Evolutionary conservation across 208 protist species (phyloP).

Genomic region (Acanthamoeba royreba): DNA sequence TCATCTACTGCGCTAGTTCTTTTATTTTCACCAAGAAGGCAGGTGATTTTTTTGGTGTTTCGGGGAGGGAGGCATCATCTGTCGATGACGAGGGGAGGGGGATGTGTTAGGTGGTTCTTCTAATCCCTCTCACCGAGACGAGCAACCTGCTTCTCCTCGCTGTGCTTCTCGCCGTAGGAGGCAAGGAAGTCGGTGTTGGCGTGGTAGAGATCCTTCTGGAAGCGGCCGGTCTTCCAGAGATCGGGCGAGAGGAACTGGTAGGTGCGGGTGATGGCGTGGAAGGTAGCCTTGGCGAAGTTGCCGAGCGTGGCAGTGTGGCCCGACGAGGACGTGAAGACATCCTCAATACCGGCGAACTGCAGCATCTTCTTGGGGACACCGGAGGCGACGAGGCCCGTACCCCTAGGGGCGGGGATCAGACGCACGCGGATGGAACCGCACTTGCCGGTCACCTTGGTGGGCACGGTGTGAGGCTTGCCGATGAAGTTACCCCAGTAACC

Average conservation of each 20-base stretch:
- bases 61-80: neutral
- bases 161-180: neutral
- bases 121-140: neutral
- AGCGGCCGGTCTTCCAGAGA: slow-evolving; percentile 92
- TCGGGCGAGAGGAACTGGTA: slow-evolving; percentile 99
- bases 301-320: slow-evolving; percentile 97
- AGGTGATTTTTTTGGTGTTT: neutral
- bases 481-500: slow-evolving; percentile 99
- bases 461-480: slow-evolving; percentile 98
- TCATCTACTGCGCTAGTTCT: too few species aligned
- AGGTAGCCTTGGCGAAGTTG: slow-evolving; percentile 99
- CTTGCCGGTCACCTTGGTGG: slow-evolving; percentile 98
- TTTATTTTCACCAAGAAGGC: neutral
- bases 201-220: slow-evolving; percentile 90
- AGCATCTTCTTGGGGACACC: slow-evolving; percentile 97
- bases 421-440: slow-evolving; percentile 97
- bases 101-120: neutral
- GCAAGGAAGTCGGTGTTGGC: slow-evolving; percentile 72
- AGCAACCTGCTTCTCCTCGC: neutral
- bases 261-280: slow-evolving; percentile 94
- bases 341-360: slow-evolving; percentile 96
- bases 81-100: neutral
- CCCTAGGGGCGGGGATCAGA: slow-evolving; percentile 98
- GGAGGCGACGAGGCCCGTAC: slow-evolving; percentile 98
- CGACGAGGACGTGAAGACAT: slow-evolving; percentile 96